Conservation (phyloP, 805 yeast genomes). For the Yarrowia porcina region DNA sequence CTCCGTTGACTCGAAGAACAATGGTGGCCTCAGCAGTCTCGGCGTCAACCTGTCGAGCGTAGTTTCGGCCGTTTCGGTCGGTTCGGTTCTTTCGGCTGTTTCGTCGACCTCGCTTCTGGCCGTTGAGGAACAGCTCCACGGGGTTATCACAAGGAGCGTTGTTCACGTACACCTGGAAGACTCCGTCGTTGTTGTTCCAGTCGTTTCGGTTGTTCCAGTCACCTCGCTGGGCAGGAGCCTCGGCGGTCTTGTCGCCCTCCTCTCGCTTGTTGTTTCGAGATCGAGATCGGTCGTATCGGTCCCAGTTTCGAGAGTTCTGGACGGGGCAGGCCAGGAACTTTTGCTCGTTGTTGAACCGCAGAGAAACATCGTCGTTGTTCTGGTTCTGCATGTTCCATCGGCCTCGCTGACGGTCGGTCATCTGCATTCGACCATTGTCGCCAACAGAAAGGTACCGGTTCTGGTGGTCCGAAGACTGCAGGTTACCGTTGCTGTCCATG, state of each 20-base stretch:
- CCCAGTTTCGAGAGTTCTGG: neutral
- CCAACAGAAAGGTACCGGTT: neutral
- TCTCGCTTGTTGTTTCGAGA: neutral
- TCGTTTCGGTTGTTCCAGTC: neutral
- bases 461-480: neutral
- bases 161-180: slow-evolving; percentile 15
- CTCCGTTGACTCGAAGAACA: slow-evolving; percentile 6
- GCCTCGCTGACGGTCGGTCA: neutral
- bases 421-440: neutral
- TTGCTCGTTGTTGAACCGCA: neutral
- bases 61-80: neutral
- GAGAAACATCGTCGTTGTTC: neutral
- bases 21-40: neutral
- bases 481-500: neutral
- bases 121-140: slow-evolving; percentile 4
- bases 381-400: neutral
- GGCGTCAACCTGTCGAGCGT: neutral
- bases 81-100: neutral
- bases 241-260: neutral
- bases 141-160: slow-evolving; percentile 10
- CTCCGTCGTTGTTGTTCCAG: neutral
- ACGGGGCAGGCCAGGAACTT: slow-evolving; percentile 8
- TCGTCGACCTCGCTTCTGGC: slow-evolving; percentile 6
- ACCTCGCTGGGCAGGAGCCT: neutral
- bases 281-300: neutral